Base-by-base conservation (phyloP, 2,329 filamentous ascomycete species). In the Trichoderma afroharzianum region DNA sequence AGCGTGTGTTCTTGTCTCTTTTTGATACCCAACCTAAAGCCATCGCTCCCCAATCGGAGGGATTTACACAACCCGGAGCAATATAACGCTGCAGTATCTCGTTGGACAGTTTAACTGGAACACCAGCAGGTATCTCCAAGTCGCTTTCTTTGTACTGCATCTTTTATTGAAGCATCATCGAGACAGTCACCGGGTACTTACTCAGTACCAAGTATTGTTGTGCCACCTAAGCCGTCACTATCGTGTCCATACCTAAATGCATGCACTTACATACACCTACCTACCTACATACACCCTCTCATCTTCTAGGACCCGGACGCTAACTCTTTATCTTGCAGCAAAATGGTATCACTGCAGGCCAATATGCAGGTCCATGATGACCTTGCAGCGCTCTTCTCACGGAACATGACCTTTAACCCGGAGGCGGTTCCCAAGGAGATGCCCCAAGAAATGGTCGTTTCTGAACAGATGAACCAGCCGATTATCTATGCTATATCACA, bases 401-500 rank as follows among this genome's bases (percentile, higher is more conserved):
- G 89, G 75, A 92, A 93, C 79, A 87, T 97, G 82, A 92, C 87
- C 68, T 86, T 96, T 75, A 83, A 85, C 74, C 82, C 85, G 6
- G 80, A 83, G 64, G 68, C 68, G 2, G 70, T 70, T 12, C 71
- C 75, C 57, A 75, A 78, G 70, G 73, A 79, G 47, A 74, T 76
- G 36, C 78, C 72, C 68, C 80, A 78, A 71, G 80, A 80, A 70
- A 78, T 76, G 67, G 75, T 72, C n/a, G 50, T 55, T 14, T 80
- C 79, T 72, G 73, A 76, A 55, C 77, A 78, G 36, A 73, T 58
- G 47, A 28, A 77, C 58, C 81, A 82, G 71, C 83, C 82, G 62
- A 91, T 93, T 74, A 85, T 88, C 73, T 97, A 96, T 83, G 90
- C 87, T 72, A 89, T 93, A 75, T 92, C 93, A 11, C 91, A 93